Evolutionary conservation across 306 rosid species (phyloP), one percentile per base, ranked within the genome.

Genomic region (Comarum palustre): DNA sequence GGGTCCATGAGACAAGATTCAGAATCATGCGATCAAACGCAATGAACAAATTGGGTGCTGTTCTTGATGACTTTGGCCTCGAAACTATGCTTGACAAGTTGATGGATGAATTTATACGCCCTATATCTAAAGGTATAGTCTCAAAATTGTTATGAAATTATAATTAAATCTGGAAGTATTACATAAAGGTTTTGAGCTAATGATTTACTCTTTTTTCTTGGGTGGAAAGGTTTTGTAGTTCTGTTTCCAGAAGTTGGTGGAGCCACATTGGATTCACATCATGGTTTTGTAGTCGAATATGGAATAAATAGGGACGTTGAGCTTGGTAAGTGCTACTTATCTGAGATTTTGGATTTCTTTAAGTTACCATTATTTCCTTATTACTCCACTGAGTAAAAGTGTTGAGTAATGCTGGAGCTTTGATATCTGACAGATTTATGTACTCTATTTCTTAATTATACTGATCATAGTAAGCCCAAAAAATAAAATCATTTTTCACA

Each of bases 221-320:
- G 47, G 20, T 76, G 83, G 66, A 42, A 13, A 34, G 71, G 24
- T 73, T 73, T 27, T 89, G 89, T 62, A 95, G 99, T 91, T 86
- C 90, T 91, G 87, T 95, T 85, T 74, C 60, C 87, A 41, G 95
- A 90, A 79, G 76, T 87, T 79, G 99, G 99, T 78, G 99, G 99
- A 83, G 82, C 90, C 74, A 81, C 99, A 0, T 80, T 95, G 83
- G 99, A 95, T 80, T 81, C 96, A 29, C 99, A 95, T 90, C 99
- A 91, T 81, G 97, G 99, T 69, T 95, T 88, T 86, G 89, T 90
- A 73, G 99, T 95, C 71, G 97, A 95, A 76, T 95, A 95, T 67
- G 99, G 99, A 75, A 81, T 71, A 5, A 83, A 95, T 68, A 87
- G 97, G 74, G 99, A 95, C 72, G 82, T 84, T 5, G 97, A 95